Evolutionary conservation across 1,139 yeast species (phyloP).

Genomic region (Arxiozyma slooffiae): DNA sequence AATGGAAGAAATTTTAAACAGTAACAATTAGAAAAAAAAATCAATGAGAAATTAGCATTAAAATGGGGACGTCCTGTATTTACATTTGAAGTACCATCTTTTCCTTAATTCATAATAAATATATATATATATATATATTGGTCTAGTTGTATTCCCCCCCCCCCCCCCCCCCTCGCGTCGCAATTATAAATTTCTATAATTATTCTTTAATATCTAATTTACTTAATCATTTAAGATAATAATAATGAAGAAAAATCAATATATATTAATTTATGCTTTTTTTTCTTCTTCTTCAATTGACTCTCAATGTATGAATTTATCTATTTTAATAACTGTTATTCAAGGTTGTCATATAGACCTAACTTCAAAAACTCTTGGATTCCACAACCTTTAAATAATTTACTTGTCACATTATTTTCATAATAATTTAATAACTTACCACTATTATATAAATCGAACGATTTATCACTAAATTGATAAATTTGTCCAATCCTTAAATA

Average conservation of each 20-base stretch:
- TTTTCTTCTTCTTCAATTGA: background rate
- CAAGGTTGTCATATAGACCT: conserved; percentile 7
- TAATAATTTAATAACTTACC: conserved; percentile 25
- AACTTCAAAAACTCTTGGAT: conserved; percentile 25
- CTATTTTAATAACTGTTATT: background rate
- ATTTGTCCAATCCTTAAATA: conserved; percentile 37
- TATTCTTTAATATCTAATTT: too few species aligned
- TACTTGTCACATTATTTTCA: conserved; percentile 24
- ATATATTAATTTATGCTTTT: background rate
- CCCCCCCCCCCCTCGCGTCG: background rate
- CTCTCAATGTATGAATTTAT: too few species aligned
- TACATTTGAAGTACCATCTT: background rate
- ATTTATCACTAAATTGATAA: conserved; percentile 18
- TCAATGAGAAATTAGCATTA: too few species aligned
- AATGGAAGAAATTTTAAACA: conserved; percentile 14
- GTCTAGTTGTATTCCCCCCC: background rate
- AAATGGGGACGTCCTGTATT: too few species aligned
- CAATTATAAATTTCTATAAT: background rate
- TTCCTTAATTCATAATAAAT: background rate
- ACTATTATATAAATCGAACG: conserved; percentile 38
- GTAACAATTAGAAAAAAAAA: too few species aligned
- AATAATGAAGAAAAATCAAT: too few species aligned
- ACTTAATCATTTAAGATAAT: too few species aligned
- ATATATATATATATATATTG: too few species aligned
- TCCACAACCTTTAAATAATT: conserved; percentile 22